Evolutionary conservation across 2,329 filamentous ascomycete genomes (phyloP).

Genomic region (Epichloe bromicola): DNA sequence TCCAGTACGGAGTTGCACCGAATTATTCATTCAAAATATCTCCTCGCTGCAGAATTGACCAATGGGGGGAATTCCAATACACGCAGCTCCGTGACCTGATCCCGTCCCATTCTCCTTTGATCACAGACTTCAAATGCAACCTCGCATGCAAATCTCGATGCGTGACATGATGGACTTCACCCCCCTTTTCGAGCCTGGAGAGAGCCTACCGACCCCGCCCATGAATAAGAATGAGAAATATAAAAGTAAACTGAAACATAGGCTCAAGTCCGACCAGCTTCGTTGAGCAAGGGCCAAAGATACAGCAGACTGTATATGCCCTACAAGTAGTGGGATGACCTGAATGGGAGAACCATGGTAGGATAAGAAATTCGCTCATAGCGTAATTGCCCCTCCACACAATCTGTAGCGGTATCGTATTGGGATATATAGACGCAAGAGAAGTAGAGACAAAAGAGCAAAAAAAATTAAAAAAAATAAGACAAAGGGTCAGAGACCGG

Average conservation of each 20-base stretch:
- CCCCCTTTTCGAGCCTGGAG: not conserved
- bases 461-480: not conserved
- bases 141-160: not conserved
- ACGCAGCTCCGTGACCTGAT: too few relatives aligned
- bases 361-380: not conserved
- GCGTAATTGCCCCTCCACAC: not conserved
- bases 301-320: not conserved
- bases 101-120: not conserved
- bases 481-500: not conserved
- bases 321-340: not conserved
- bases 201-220: not conserved
- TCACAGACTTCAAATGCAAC: not conserved
- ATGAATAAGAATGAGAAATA: not conserved
- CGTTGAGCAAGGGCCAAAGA: not conserved
- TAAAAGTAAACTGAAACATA: not conserved
- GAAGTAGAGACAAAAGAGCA: not conserved
- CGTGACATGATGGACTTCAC: not conserved
- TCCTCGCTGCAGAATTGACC: too few relatives aligned
- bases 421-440: not conserved
- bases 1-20: too few relatives aligned
- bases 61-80: too few relatives aligned
- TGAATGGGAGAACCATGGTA: not conserved
- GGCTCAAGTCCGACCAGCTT: not conserved
- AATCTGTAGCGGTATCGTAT: not conserved
- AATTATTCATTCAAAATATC: too few relatives aligned